Evolutionary conservation across 257 asterid species (phyloP), one percentile per base, ranked within the genome.

Genomic region (Lithospermum erythrorhizon): DNA sequence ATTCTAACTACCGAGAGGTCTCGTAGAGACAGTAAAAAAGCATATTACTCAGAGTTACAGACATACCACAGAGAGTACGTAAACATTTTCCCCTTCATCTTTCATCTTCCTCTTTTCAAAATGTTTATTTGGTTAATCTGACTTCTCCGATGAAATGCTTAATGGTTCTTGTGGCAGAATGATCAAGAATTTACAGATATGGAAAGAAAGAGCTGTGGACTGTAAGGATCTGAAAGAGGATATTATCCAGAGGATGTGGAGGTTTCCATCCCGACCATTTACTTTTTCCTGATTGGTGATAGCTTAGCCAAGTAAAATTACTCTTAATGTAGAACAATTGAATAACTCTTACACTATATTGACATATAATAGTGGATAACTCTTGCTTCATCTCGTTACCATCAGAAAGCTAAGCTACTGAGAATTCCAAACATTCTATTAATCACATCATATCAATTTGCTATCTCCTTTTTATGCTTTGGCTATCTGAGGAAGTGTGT

Each of bases 61-160:
- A 82, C 82, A 64, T 91, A 84, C 69, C 98, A 91, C 61, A 55
- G 69, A 55, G 79, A 80, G 97, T 91, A 82, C 72, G 87, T 62
- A 53, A 13, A 58, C 21, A 29, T 57, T 70, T n/a, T n/a, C 53
- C 9, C 59, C 27, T 15, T 68, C 23, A 55, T 45, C 65, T 20
- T 59, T 27, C 8, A 30, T 22, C 53, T 58, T 30, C 24, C 13
- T 35, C 24, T 16, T 35, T 55, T 62, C 17, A 18, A 29, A 0
- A 21, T 52, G 37, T 21, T 18, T 21, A 24, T 59, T 30, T 30
- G 3, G 37, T 30, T 30, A 30, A 30, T 30, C 6, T 7, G 83
- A 61, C 72, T 78, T 54, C 10, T 60, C n/a, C 65, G 65, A 56
- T 47, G 21, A 13, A 10, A 56, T 57, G 48, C 53, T 29, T 57